phyloP scores from a whole-genome alignment of 495 filamentous ascomycete genomes.

The Trichoderma orchidacearum region DNA sequence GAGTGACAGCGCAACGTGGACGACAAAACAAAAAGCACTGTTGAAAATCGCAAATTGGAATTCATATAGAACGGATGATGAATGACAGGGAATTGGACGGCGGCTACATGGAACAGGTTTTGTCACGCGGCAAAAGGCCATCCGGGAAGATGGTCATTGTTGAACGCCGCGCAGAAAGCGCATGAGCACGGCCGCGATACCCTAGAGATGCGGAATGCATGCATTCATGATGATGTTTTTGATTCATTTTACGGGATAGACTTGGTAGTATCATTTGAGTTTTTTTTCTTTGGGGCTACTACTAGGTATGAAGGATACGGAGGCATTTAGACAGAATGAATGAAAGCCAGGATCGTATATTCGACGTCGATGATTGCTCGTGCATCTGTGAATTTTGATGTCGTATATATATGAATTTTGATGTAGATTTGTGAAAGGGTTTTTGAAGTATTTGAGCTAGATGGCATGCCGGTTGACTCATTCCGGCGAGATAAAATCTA shows the following conservation, averaged over 20 bases:
- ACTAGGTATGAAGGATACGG: not conserved
- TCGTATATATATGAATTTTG: not conserved
- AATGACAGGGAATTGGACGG: not conserved
- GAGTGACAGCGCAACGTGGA: not conserved
- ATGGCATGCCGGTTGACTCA: not conserved
- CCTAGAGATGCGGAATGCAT: not conserved
- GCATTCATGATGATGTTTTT: not conserved
- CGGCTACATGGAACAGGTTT: slow-evolving; percentile 10
- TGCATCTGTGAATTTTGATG: not conserved
- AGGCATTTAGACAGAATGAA: not conserved
- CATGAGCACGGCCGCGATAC: not conserved
- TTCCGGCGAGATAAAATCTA: too few relatives aligned
- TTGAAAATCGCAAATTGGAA: not conserved
- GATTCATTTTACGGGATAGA: slow-evolving; percentile 1
- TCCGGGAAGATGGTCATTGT: slow-evolving; percentile 4
- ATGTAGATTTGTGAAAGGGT: too few relatives aligned
- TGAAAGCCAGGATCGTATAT: not conserved
- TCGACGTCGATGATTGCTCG: not conserved
- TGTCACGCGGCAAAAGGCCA: slow-evolving; percentile 17
- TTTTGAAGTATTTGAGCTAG: not conserved
- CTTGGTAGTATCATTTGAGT: not conserved
- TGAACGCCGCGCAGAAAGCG: not conserved
- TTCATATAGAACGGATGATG: slow-evolving; percentile 3
- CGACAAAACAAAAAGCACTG: not conserved
- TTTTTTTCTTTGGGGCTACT: not conserved